A percentile compares a stretch with the other conserved stretches of the same genome.
These are phyloP conservation scores for Eimeria nieschulzi DNA, from an alignment of 169 alveolate species.

Conservation along the genomic window DNA sequence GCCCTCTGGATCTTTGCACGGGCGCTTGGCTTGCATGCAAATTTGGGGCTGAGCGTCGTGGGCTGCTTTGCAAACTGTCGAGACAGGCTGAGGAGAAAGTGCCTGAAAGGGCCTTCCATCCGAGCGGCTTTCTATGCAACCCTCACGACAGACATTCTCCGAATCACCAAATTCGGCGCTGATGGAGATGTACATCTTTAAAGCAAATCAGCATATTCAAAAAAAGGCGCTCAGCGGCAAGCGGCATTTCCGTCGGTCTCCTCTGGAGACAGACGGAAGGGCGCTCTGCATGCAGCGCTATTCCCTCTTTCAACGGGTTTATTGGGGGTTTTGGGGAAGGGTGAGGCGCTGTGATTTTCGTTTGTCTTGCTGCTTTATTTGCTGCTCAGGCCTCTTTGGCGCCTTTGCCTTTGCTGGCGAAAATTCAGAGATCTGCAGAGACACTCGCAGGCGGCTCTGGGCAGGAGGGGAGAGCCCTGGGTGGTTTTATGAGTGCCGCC, in stretches of 20 bases:
- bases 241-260: no score
- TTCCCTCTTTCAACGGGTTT: no score
- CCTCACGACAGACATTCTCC: slow-evolving; percentile 36
- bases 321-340: no score
- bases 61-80: slow-evolving; percentile 52
- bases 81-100: slow-evolving; percentile 31
- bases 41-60: slow-evolving; percentile 25
- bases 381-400: slow-evolving; percentile 13
- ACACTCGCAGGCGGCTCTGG: slow-evolving; percentile 13
- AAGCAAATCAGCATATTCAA: no score
- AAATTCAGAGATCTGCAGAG: slow-evolving; percentile 4
- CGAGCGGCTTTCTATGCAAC: slow-evolving; percentile 60
- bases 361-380: background rate
- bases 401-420: slow-evolving; percentile 7
- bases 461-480: slow-evolving; percentile 43
- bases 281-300: no score
- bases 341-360: no score
- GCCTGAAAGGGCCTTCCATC: slow-evolving; percentile 30
- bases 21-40: slow-evolving; percentile 57
- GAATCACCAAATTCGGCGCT: background rate
- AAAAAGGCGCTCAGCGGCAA: no score
- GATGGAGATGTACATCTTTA: background rate
- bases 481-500: slow-evolving; percentile 15
- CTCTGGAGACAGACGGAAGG: no score
- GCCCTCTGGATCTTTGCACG: slow-evolving; percentile 61